Base-by-base conservation (phyloP, 164 flowering plant genomes). In the Piper betle region DNA sequence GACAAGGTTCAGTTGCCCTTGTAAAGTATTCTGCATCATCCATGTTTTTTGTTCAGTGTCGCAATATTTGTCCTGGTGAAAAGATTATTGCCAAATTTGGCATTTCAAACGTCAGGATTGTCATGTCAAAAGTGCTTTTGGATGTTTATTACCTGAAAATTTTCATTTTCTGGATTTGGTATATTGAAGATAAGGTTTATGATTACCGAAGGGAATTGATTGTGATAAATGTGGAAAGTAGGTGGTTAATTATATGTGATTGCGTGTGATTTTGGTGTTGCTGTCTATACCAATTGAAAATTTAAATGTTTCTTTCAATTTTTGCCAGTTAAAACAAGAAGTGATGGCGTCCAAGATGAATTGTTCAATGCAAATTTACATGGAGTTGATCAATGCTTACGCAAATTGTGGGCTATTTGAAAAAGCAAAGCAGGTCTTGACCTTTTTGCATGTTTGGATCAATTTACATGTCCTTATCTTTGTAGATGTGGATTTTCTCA, bases 381-480 rank as follows among this genome's bases (percentile, higher is more conserved):
- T 86, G 93, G 75, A 95, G 43, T 82, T 85, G 50, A 74, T 91
- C 66, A 82, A 87, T 76, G 94, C 87, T 58, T 87, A 91, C 78
- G 82, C 82, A 54, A 53, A 79, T 61, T 81, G 77, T 75, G 92
- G 95, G 59, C 79, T 76, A 55, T 79, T 85, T 71, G 89, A 88
- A 62, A 81, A 87, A 72, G 96, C 98, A 71, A 88, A 84, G 76
- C 77, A 85, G 98, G 98, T 91, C 50, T 46, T n/a, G n/a, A 53
- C 10, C 62, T 4, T 50, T 6, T 25, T 5, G 33, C 33, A 25
- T 25, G 33, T 25, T 25, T 25, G 33, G 33, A 25, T 25, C 33
- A 25, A 25, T 25, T 25, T 25, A 25, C 33, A 25, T 25, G 33
- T 25, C 33, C 33, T 33, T 33, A 4, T 19, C 15, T 33, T 25